Evolutionary conservation across 2,329 filamentous ascomycete genomes (phyloP).

Genomic region (Zymoseptoria passerinii): DNA sequence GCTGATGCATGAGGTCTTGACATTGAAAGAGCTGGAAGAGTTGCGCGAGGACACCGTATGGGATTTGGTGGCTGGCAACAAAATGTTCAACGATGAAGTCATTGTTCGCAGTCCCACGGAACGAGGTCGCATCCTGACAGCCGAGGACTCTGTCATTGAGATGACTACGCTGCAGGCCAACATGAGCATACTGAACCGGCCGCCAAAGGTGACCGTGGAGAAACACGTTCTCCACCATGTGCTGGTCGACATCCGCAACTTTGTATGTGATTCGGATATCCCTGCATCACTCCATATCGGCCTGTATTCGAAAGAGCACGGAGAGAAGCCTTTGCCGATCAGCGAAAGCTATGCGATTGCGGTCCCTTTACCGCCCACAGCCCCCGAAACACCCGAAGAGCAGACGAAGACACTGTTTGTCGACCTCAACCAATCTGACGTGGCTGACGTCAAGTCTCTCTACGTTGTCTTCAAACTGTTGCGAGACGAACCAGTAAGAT

Average conservation of each 20-base stretch:
- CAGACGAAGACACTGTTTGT: constrained; percentile 80
- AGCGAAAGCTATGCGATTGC: constrained; percentile 79
- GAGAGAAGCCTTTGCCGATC: constrained; percentile 55
- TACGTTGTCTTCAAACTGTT: constrained; percentile 79
- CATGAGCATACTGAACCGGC: constrained; percentile 86
- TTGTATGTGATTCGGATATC: constrained; percentile 68
- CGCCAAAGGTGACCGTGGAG: constrained; percentile 60
- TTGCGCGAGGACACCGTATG: constrained; percentile 87
- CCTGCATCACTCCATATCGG: constrained; percentile 69
- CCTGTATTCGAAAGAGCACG: constrained; percentile 63
- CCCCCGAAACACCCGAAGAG: constrained; percentile 56
- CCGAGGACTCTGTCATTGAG: constrained; percentile 86
- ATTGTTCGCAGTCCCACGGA: constrained; percentile 85
- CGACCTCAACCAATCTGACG: constrained; percentile 70
- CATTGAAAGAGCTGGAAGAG: constrained; percentile 68
- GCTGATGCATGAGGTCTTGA: constrained; percentile 88
- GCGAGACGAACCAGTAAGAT: constrained; percentile 43
- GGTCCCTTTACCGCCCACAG: constrained; percentile 63
- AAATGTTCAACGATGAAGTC: constrained; percentile 84
- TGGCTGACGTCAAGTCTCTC: constrained; percentile 57
- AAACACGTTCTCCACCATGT: constrained; percentile 71
- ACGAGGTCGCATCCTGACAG: constrained; percentile 76
- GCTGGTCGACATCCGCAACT: constrained; percentile 73
- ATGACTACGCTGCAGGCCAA: constrained; percentile 85
- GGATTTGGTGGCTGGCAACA: constrained; percentile 91